Evolutionary conservation across 306 rosid species (phyloP), one percentile per base, ranked within the genome.

Genomic region (Luffa aegyptiaca): DNA sequence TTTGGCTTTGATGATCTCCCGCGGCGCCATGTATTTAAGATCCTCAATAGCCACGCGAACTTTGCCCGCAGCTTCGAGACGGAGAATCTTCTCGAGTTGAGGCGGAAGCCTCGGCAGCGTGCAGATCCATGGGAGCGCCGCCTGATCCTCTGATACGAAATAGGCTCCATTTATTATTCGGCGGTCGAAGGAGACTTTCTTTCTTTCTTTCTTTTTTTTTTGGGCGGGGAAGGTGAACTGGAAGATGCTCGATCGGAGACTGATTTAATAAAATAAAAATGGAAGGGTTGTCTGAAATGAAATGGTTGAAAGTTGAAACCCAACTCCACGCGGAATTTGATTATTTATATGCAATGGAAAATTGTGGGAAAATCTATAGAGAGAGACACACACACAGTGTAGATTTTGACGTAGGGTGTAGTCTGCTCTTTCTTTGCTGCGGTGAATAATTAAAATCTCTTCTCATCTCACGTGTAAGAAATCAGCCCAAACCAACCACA

Each of bases 71-170:
- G 84, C 41, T 89, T 68, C 0, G 71, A 84, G 26, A 85, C 87
- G 0, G 82, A 48, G 10, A 85, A 66, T 81, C 91, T 87, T 81
- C 81, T 87, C 0, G 88, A 82, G 78, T 85, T 85, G 11, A 93
- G 82, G 76, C 88, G 86, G 81, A 91, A 88, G 18, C 92, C 93
- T 80, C 90, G 88, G 71, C 80, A 10, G 66, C 31, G 31, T 26
- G 31, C 36, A 13, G 8, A 12, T 33, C 69, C 36, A 5, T 37
- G 48, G 48, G 72, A 14, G 2, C 12, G 61, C 2, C 76, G 20
- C 10, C 11, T 45, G 16, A 73, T 49, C 44, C 61, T 73, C 42
- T 45, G 26, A 8, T 73, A 73, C 1, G 59, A 13, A 1, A 31
- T 49, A 13, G 77, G 26, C 8, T 73, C 61, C 77, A 64, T 64